phyloP scores from a whole-genome alignment of 177 flowering plant species.

The Telopea speciosissima region DNA sequence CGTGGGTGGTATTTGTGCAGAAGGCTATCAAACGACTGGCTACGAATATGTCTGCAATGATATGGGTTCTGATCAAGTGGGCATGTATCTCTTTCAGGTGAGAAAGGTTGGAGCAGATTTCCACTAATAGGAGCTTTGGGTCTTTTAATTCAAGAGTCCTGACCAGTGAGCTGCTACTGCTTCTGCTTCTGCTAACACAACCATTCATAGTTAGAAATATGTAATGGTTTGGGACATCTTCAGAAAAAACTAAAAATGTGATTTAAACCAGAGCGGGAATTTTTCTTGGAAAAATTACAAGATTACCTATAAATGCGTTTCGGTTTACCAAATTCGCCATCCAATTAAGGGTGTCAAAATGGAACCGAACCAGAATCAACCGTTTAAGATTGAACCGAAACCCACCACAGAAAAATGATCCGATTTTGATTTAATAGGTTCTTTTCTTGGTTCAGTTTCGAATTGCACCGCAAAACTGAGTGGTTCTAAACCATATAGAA shows the following conservation, averaged over 20 bases:
- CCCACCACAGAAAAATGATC: too few species aligned
- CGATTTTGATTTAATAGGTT: too few species aligned
- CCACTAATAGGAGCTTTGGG: conserved; percentile 21
- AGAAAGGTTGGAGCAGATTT: conserved; percentile 19
- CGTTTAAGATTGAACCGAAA: too few species aligned
- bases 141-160: conserved; percentile 18
- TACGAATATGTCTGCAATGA: conserved; percentile 20
- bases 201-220: not conserved
- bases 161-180: conserved; percentile 5
- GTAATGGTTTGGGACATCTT: not conserved
- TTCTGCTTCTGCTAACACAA: not conserved
- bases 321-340: too few species aligned
- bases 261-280: not conserved
- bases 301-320: too few species aligned
- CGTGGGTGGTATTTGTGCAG: conserved; percentile 10
- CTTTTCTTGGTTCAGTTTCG: too few species aligned
- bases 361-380: too few species aligned
- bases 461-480: too few species aligned
- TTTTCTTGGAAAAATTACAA: too few species aligned
- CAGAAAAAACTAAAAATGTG: not conserved
- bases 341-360: too few species aligned
- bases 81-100: conserved; percentile 29
- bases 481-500: too few species aligned
- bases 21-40: conserved; percentile 26
- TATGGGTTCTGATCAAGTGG: conserved; percentile 23